Evolutionary conservation across 2,329 filamentous ascomycete genomes (phyloP), one percentile per base, ranked within the genome.

Genomic region (Penicillium concentricum): DNA sequence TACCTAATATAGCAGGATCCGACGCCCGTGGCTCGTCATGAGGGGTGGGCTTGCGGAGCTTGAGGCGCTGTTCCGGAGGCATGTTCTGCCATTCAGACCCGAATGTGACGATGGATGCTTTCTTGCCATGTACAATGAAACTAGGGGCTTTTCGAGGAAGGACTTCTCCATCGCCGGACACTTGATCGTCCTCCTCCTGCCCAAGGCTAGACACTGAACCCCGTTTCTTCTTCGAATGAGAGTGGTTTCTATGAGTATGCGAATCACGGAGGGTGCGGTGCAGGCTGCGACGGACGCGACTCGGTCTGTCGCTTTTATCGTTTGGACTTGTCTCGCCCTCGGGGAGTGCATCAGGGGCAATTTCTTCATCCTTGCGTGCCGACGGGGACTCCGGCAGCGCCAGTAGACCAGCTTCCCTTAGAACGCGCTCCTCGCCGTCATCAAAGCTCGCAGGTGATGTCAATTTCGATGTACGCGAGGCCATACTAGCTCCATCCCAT

Each of bases 111-210:
- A 99, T 90, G 1, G 92, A 96, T 3, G 94, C 94, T 75, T 99
- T 97, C 79, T 97, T 99, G 59, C 94, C 93, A 69, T 99, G 94
- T 4, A 99, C 87, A 4, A 94, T 96, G 73, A 99, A 99, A 67
- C 91, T 96, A 5, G 91, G 91, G 13, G 90, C 86, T 13, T 89
- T 88, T 46, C 94, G 86, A 7, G 89, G 81, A 13, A 99, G 81
- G 12, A 89, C 86, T 64, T 91, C 89, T 37, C 70, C 89, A 78
- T 76, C 83, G 67, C 58, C 56, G n/a, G 64, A 57, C 18, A 61
- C 73, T 69, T 68, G 72, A 47, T 67, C 78, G 18, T 84, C 84
- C 34, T 85, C 83, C 12, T 74, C 76, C 42, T 81, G 76, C 16
- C 80, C 79, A 46, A 80, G 74, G 39, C 84, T 88, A 3, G 85